Base-by-base conservation (phyloP, 768 basidiomycete species). In the Gloeopeniophorella convolvens region DNA sequence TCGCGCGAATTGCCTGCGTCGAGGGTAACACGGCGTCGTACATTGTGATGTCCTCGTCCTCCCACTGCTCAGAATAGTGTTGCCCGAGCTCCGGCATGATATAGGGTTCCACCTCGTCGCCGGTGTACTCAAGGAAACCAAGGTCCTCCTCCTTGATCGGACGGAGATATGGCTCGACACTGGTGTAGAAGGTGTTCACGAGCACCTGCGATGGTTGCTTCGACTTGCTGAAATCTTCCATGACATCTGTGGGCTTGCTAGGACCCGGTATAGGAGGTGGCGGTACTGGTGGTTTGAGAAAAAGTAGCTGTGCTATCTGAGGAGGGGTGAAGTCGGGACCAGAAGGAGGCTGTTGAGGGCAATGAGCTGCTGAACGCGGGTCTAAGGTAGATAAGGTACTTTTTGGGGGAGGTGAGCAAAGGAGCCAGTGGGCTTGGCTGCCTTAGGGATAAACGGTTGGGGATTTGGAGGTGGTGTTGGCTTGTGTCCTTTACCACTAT, bases 61-160 rank as follows among this genome's bases (percentile, higher is more conserved):
- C 94, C 94, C 95, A 99, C 0, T 84, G 74, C 45, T 95, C 89
- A 28, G 80, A 70, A 61, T 97, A 99, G 67, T 95, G 93, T 58
- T 82, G 74, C 18, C 84, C 95, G 1, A 96, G 76, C 48, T 85
- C 79, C 24, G 95, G 95, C 68, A 94, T 79, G 28, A 90, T 67
- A 60, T 80, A 96, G 0, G 90, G 85, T 50, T 92, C 89, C 8
- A 89, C 73, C 54, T 96, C 93, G 60, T 97, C 93, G n/a, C 79
- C 88, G 10, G 84, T 83, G 60, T 88, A 88, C 52, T 90, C 87
- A 45, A 99, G 74, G 66, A 92, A 94, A 3, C 95, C 95, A 24
- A 98, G 70, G 62, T 99, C 96, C 66, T 98, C 96, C 67, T 98
- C 96, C 55, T 85, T 85, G 36, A 97, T 82, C 20, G 80, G 79